phyloP scores from a whole-genome alignment of 768 basidiomycete genomes.

The Mycena haematopus region DNA sequence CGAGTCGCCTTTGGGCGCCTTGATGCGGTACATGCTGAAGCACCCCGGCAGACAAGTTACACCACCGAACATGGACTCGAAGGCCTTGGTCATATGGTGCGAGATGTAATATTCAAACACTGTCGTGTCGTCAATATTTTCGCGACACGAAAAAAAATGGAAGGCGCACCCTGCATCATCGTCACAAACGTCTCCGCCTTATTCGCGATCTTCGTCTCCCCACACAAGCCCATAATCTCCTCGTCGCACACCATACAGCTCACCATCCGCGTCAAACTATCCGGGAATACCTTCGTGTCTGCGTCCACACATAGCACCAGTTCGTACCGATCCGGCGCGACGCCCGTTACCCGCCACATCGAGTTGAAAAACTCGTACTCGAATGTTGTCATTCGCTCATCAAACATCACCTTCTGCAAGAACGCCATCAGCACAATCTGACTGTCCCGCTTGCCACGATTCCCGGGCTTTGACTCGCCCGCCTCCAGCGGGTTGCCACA shows the following conservation, averaged over 20 bases:
- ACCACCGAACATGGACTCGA: slow-evolving; percentile 99
- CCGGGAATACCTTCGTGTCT: slow-evolving; percentile 99
- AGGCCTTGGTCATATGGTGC: slow-evolving; percentile 98
- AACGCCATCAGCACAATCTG: slow-evolving; percentile 98
- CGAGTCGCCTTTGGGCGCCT: slow-evolving; percentile 94
- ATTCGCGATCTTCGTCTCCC: slow-evolving; percentile 99
- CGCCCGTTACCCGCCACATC: slow-evolving; percentile 93
- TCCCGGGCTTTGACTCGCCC: slow-evolving; percentile 93
- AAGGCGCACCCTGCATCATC: slow-evolving; percentile 94
- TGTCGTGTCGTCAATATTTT: slow-evolving; percentile 37
- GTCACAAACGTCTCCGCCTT: slow-evolving; percentile 98
- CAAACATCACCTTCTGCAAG: slow-evolving; percentile 99
- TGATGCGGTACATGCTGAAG: slow-evolving; percentile 99
- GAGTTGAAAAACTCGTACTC: slow-evolving; percentile 99
- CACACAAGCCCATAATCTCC: slow-evolving; percentile 99
- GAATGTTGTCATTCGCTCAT: slow-evolving; percentile 99
- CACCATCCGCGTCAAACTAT: slow-evolving; percentile 94
- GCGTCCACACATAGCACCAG: slow-evolving; percentile 95
- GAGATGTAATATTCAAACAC: slow-evolving; percentile 99
- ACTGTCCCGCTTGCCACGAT: slow-evolving; percentile 97
- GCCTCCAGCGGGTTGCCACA: slow-evolving; percentile 90
- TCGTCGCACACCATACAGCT: slow-evolving; percentile 96
- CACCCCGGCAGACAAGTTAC: slow-evolving; percentile 99
- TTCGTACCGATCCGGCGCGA: slow-evolving; percentile 96
- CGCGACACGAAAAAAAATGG: neutral